A percentile compares a stretch with the other conserved stretches of the same genome.
Conservation (phyloP, 176 grass and related monocot genomes). For the Cenchrus americanus region DNA sequence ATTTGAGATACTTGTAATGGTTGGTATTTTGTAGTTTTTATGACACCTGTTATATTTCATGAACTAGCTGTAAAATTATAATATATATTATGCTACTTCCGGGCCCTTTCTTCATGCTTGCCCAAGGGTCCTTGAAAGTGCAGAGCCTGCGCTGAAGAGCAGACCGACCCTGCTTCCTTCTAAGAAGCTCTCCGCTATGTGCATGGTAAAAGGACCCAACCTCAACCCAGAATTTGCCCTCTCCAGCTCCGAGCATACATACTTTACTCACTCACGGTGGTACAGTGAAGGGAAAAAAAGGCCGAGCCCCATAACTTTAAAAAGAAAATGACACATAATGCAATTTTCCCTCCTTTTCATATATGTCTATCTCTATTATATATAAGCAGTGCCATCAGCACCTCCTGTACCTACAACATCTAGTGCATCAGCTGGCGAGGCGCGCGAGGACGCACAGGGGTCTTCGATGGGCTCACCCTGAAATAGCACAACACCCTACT, state of each 20-base stretch:
- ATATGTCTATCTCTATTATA: conserved; percentile 77
- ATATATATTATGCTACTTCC: no score
- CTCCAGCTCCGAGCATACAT: conserved; percentile 27
- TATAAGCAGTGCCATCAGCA: conserved; percentile 75
- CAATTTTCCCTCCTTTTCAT: conserved; percentile 47
- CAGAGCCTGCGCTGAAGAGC: no score
- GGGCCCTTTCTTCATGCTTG: no score
- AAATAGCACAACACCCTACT: conserved; percentile 15
- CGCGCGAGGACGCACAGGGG: conserved; percentile 89
- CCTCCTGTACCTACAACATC: conserved; percentile 79
- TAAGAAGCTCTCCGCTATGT: conserved; percentile 62
- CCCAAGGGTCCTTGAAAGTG: no score
- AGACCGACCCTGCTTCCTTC: conserved; percentile 38
- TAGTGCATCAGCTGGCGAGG: conserved; percentile 72
- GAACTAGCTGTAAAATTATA: no score
- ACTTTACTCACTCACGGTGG: conserved; percentile 32
- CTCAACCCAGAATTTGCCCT: conserved; percentile 10
- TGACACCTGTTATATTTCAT: no score
- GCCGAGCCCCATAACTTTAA: conserved; percentile 46
- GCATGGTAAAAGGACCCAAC: conserved; percentile 51
- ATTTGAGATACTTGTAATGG: no score
- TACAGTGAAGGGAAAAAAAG: conserved; percentile 32
- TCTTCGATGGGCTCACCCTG: conserved; percentile 99
- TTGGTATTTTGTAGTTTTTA: no score
- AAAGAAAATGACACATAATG: conserved; percentile 66